Evolutionary conservation across 2,329 filamentous ascomycete genomes (phyloP).

Genomic region (Calcarisporium arbuscula): DNA sequence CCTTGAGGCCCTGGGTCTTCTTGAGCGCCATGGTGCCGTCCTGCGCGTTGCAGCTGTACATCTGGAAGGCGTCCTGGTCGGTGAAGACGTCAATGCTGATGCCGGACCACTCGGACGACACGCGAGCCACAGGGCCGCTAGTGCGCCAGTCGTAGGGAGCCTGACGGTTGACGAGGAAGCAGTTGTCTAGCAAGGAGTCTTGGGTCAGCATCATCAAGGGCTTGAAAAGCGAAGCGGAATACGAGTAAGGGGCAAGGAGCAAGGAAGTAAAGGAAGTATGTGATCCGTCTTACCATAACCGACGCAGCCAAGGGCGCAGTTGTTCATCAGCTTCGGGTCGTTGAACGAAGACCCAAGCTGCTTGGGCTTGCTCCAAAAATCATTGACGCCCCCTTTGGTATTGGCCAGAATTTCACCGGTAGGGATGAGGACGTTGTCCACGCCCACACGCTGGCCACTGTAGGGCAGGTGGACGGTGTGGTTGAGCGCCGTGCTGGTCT

Average conservation of each 20-base stretch:
- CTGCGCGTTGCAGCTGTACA: slow-evolving; percentile 77
- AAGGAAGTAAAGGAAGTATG: neutral
- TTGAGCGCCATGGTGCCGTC: slow-evolving; percentile 67
- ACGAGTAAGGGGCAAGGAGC: neutral
- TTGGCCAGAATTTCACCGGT: slow-evolving; percentile 71
- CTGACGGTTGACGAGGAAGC: slow-evolving; percentile 61
- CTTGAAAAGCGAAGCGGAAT: too few species aligned
- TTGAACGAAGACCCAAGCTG: slow-evolving; percentile 65
- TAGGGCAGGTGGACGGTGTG: slow-evolving; percentile 70
- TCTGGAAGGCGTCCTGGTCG: slow-evolving; percentile 82
- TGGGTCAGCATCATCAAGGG: slow-evolving; percentile 7
- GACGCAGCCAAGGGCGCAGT: slow-evolving; percentile 76
- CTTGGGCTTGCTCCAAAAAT: slow-evolving; percentile 79
- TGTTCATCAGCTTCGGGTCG: slow-evolving; percentile 55
- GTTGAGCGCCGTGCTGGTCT: slow-evolving; percentile 59
- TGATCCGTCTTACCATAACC: slow-evolving; percentile 62
- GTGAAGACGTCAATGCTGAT: slow-evolving; percentile 76
- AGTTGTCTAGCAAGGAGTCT: slow-evolving; percentile 49
- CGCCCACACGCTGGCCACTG: slow-evolving; percentile 60
- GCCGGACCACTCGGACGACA: slow-evolving; percentile 70
- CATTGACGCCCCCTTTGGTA: slow-evolving; percentile 60
- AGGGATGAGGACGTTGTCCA: slow-evolving; percentile 67
- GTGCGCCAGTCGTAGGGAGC: slow-evolving; percentile 58
- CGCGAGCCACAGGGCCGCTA: slow-evolving; percentile 53
- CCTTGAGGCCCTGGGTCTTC: slow-evolving; percentile 58